Percentiles rank a stretch among this genome's conserved stretches.
phyloP scores from a whole-genome alignment of 1,284 basidiomycete genomes.

The Lentinula novae-zelandiae region DNA sequence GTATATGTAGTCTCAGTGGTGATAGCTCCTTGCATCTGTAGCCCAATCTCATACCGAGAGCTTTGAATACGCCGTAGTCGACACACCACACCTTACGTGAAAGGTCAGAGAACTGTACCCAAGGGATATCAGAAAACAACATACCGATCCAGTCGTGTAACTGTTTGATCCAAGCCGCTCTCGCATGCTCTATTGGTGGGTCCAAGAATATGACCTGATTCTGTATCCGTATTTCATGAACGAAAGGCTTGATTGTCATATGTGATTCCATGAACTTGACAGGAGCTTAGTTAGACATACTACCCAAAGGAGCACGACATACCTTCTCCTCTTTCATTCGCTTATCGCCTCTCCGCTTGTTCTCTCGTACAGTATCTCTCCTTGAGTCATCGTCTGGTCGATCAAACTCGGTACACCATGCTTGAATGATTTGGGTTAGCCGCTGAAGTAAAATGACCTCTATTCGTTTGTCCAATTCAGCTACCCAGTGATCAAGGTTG shows the following conservation, averaged over 20 bases:
- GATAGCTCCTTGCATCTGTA: constrained; percentile 74
- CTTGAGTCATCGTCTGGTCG: constrained; percentile 49
- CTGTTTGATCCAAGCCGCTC: constrained; percentile 88
- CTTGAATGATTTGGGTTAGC: constrained; percentile 74
- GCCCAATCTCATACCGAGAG: constrained; percentile 92
- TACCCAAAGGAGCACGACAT: constrained; percentile 11
- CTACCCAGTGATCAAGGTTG: constrained; percentile 96
- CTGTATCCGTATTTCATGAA: constrained; percentile 96
- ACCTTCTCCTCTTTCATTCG: constrained; percentile 71
- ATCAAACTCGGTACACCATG: constrained; percentile 69
- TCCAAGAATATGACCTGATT: constrained; percentile 99
- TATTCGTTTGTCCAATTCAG: constrained; percentile 84
- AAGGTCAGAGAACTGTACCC: background rate
- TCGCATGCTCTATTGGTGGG: constrained; percentile 93
- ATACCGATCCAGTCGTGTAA: constrained; percentile 87
- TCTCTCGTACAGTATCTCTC: constrained; percentile 33
- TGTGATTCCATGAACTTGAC: constrained; percentile 61
- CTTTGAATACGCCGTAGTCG: constrained; percentile 86
- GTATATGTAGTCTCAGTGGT: constrained; percentile 76
- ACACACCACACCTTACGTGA: constrained; percentile 74
- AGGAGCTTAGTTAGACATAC: no score
- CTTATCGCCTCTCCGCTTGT: constrained; percentile 43
- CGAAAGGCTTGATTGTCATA: constrained; percentile 76
- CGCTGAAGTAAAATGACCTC: constrained; percentile 81
- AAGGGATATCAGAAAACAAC: constrained; percentile 13